These are phyloP conservation scores for Delonix regia DNA, from an alignment of 306 rosid species.

Conservation along the genomic window DNA sequence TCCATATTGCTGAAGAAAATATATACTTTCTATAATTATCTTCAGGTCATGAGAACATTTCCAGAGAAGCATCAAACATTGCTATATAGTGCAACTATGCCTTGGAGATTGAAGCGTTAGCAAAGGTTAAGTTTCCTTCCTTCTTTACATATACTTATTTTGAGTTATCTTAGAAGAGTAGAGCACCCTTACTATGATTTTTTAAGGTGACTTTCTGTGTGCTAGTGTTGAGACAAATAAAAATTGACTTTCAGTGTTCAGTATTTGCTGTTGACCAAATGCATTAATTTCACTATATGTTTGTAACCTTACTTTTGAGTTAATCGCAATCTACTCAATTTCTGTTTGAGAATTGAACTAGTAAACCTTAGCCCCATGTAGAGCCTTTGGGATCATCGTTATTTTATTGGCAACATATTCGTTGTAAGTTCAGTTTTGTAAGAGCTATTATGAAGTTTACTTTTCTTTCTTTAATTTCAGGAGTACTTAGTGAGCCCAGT, in stretches of 20 bases:
- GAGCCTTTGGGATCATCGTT: neutral
- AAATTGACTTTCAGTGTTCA: slow-evolving; percentile 6
- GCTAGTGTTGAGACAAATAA: slow-evolving; percentile 18
- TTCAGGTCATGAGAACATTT: slow-evolving; percentile 76
- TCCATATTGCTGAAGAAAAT: slow-evolving; percentile 29
- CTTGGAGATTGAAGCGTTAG: slow-evolving; percentile 81
- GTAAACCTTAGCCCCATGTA: neutral
- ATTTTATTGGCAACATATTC: slow-evolving; percentile 19
- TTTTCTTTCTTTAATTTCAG: slow-evolving; percentile 50
- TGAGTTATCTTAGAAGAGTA: slow-evolving; percentile 12
- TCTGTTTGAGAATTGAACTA: slow-evolving; percentile 18
- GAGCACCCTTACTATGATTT: slow-evolving; percentile 1
- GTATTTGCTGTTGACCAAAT: slow-evolving; percentile 16
- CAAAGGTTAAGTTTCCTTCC: slow-evolving; percentile 60
- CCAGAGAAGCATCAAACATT: slow-evolving; percentile 86
- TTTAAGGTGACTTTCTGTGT: slow-evolving; percentile 20
- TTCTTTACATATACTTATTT: neutral
- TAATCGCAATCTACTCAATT: neutral
- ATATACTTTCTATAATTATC: slow-evolving; percentile 31
- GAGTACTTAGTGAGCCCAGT: slow-evolving; percentile 76
- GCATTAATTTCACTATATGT: neutral
- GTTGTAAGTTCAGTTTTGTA: slow-evolving; percentile 3
- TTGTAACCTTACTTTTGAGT: neutral
- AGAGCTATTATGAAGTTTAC: slow-evolving; percentile 3
- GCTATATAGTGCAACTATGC: slow-evolving; percentile 91